Percentiles rank a stretch among this genome's conserved stretches.
These are phyloP conservation scores for Citrus sinensis DNA, from an alignment of 345 rosid species.

Conservation along the genomic window DVS_A1.0 CM039168.1:6194501-6195000, in stretches of 20 bases:
- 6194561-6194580: neutral
- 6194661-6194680: too few species aligned
- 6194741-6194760: neutral
- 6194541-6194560: neutral
- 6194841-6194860: neutral
- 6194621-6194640: too few species aligned
- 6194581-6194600: neutral
- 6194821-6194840: neutral
- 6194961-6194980: slow-evolving; percentile 89
- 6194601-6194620: neutral
- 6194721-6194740: neutral
- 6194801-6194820: neutral
- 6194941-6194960: slow-evolving; percentile 81
- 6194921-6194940: slow-evolving; percentile 86
- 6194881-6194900: neutral
- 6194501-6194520: neutral
- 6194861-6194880: neutral
- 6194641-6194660: too few species aligned
- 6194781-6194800: neutral
- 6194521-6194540: neutral
- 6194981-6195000: slow-evolving; percentile 98
- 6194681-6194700: neutral
- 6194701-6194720: neutral
- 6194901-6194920: slow-evolving; percentile 50
- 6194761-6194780: neutral